Evolutionary conservation across 805 yeast genomes (phyloP).

Genomic region (Brettanomyces naardenensis): DNA sequence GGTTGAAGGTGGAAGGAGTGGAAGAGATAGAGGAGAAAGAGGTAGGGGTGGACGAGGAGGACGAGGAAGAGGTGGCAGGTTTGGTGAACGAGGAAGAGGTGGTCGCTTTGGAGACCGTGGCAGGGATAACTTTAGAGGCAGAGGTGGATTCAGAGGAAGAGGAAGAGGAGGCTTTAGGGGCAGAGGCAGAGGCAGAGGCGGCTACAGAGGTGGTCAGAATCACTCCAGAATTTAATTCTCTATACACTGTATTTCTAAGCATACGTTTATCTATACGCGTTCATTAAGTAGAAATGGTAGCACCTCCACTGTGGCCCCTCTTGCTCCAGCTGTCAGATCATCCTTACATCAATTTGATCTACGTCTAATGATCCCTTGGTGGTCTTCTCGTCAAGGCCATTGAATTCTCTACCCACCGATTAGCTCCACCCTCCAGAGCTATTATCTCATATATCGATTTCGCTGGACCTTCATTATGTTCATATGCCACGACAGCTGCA

Average conservation of each 20-base stretch:
- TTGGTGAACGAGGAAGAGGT: slow-evolving; percentile 20
- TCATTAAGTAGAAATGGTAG: background rate
- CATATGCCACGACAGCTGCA: slow-evolving; percentile 76
- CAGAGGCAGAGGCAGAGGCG: slow-evolving; percentile 5
- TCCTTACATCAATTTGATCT: no score
- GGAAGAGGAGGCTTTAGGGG: background rate
- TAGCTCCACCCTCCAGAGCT: slow-evolving; percentile 79
- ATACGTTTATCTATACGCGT: no score
- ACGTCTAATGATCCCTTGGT: slow-evolving; percentile 62
- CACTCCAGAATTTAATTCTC: no score
- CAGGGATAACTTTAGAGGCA: slow-evolving; percentile 5
- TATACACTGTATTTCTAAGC: no score
- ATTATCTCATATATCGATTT: slow-evolving; percentile 51
- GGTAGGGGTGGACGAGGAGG: slow-evolving; percentile 10
- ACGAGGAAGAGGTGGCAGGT: slow-evolving; percentile 4
- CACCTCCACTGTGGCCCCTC: no score
- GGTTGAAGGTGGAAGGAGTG: slow-evolving; percentile 13
- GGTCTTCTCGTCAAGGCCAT: slow-evolving; percentile 61
- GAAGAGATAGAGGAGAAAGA: slow-evolving; percentile 16
- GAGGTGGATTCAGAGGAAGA: slow-evolving; percentile 6
- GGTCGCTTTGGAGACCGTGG: slow-evolving; percentile 18
- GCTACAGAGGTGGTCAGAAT: slow-evolving; percentile 11
- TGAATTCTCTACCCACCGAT: slow-evolving; percentile 81
- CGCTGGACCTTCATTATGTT: slow-evolving; percentile 18
- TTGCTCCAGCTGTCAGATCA: no score